Base-by-base conservation (phyloP, 1,284 basidiomycete species). In the Ceratobasidium sp. region DNA sequence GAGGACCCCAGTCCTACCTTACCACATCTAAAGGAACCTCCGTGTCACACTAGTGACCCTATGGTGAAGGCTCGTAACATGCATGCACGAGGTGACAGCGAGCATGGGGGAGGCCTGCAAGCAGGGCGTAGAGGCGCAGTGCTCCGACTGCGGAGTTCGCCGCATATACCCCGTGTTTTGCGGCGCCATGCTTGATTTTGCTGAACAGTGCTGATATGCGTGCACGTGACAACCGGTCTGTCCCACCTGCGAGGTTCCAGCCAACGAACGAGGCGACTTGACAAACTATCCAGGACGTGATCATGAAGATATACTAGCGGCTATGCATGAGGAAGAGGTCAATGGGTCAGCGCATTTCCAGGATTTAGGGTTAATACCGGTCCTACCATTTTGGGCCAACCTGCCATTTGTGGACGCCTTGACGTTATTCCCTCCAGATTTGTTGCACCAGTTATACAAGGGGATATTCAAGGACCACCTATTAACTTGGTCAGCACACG, bases 381-480 rank as follows among this genome's bases (percentile, higher is more conserved):
- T 54, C 11, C 8, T 11, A 39, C 65, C 65, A 16, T 68, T 51
- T 16, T 68, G 65, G 19, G 68, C 51, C 0, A 58, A 76, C 27
- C 71, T 80, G 13, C 80, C 79, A 0, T 74, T 77, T 49, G 22
- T 65, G 9, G 74, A 81, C 62, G 80, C 80, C 34, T 79, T 77
- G 66, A 13, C 43, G 3, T 65, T 59, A 6, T 66, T 81, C 46
- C 77, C 78, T 1, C 81, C 80, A 2, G 80, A 82, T 59, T 69
- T 81, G 39, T 77, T 81, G 7, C 81, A 82, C 66, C 81, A 81
- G 66, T 69, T 81, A 0, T 78, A 82, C 74, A 81, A 82, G 59
- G 81, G 81, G n/a, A 76, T 81, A n/a, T 79, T 81, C 71, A 81
- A 80, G 62, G 65, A 74, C n/a, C 76, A 78, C 43, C 43, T 77